Evolutionary conservation across 169 alveolate species (phyloP).

Genomic region (Plasmodium relictum): DNA sequence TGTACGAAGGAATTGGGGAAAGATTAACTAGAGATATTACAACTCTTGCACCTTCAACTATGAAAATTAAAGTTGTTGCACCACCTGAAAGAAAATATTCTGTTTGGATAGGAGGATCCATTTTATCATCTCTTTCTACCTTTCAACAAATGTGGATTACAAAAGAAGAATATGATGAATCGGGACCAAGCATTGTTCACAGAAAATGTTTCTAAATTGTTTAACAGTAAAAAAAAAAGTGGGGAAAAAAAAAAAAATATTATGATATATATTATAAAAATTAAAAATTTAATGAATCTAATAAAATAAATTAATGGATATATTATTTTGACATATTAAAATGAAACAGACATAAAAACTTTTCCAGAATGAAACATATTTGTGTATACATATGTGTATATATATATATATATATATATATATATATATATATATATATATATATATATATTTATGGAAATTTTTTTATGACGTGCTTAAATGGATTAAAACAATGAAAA

Average conservation of each 20-base stretch:
- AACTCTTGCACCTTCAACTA: constrained; percentile 96
- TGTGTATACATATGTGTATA: too few species aligned
- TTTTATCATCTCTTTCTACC: constrained; percentile 95
- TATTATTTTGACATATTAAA: too few species aligned
- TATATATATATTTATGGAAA: too few species aligned
- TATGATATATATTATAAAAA: too few species aligned
- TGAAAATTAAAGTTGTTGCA: constrained; percentile 98
- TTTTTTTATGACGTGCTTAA: too few species aligned
- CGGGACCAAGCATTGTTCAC: constrained; percentile 98
- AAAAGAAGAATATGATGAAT: constrained; percentile 98
- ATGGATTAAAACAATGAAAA: too few species aligned
- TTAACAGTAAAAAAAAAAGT: neutral
- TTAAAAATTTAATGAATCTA: too few species aligned
- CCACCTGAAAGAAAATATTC: constrained; percentile 99
- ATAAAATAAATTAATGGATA: too few species aligned
- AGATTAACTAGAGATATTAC: constrained; percentile 97
- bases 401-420: too few species aligned
- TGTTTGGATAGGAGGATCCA: constrained; percentile 99
- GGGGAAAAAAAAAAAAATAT: neutral
- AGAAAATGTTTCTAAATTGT: constrained; percentile 95
- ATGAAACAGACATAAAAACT: too few species aligned
- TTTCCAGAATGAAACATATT: too few species aligned
- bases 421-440: too few species aligned
- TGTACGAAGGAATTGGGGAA: constrained; percentile 98
- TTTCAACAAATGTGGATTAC: constrained; percentile 99